Base-by-base conservation (phyloP, 805 yeast genomes). In the Pichia cabralensis region DNA sequence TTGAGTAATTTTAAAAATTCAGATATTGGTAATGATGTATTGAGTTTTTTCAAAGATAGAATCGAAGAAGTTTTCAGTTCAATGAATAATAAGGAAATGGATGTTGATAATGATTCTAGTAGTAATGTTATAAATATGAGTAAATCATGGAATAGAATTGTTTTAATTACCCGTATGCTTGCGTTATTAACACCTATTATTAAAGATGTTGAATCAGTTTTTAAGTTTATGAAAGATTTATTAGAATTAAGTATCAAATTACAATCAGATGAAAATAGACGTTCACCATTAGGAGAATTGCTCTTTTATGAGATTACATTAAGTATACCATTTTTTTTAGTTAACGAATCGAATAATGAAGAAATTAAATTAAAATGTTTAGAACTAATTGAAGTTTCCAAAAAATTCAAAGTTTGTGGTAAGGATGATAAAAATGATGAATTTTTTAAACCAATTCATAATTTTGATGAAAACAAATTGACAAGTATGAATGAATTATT, bases 161-260 rank as follows among this genome's bases (percentile, higher is more conserved):
- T 89, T 56, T 64, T 81, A 10, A 58, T 77, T 12, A 48, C 84
- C 39, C 73, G 95, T 48, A 76, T 86, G 43, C 60, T 84, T 43
- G 74, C 85, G 0, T 55, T 78, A 3, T 58, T 86, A 42, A 54
- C 76, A 1, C 80, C 85, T 3, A 70, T 85, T 22, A 56, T 84
- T 31, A 73, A 69, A 18, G 43, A 42, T 26, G 35, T 36, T 20
- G 69, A 68, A 20, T 30, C 45, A 2, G 40, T 58, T 8, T 42
- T 56, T 35, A 61, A 57, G 23, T 54, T 82, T 5, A 69, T 74
- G 46, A 62, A 57, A 33, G 73, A 69, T 40, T 62, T 84, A 18
- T 56, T 83, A 39, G 58, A 61, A 5, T 48, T 69, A 23, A 71
- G 88, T 1, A 62, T 75, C 27, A 75, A 68, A 2, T 58, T 81